Percentiles rank a stretch among this genome's conserved stretches.
Evolutionary conservation across 2,329 filamentous ascomycete genomes (phyloP).

Genomic region (Ophiosphaerella narmari): DNA sequence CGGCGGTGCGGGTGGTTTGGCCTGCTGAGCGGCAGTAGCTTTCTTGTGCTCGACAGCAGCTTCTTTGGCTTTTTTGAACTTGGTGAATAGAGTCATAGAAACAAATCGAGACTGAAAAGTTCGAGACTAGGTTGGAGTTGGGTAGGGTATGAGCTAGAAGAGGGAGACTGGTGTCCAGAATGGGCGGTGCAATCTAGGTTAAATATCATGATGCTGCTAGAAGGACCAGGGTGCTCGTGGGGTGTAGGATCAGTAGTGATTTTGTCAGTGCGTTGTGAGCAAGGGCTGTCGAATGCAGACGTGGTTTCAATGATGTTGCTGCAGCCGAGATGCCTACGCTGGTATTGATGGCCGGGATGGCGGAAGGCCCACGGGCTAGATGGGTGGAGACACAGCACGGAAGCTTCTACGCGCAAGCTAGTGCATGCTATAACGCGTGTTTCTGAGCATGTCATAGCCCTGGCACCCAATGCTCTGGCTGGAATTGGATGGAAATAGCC

Average conservation of each 20-base stretch:
- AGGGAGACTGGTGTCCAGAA: not conserved
- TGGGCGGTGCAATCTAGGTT: constrained; percentile 12
- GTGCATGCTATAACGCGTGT: not conserved
- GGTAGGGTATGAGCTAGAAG: not conserved
- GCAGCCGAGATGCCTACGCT: constrained; percentile 1
- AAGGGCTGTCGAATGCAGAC: constrained; percentile 6
- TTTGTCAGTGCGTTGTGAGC: constrained; percentile 12
- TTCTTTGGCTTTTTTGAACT: constrained; percentile 37
- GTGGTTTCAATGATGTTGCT: not conserved
- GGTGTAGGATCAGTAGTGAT: constrained; percentile 9
- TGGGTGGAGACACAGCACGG: not conserved
- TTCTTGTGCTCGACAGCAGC: constrained; percentile 31
- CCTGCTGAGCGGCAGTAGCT: constrained; percentile 14
- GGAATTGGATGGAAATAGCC: too few relatives aligned
- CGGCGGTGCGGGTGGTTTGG: constrained; percentile 22
- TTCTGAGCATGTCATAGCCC: too few relatives aligned
- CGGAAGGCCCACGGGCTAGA: not conserved
- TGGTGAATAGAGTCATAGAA: constrained; percentile 40
- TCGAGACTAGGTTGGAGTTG: not conserved
- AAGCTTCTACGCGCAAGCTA: not conserved
- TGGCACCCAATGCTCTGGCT: too few relatives aligned
- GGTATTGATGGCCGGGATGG: constrained; percentile 1
- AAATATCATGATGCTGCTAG: constrained; percentile 12
- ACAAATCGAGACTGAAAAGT: not conserved
- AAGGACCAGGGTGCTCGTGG: constrained; percentile 6